Conservation (phyloP, 768 basidiomycete species). For the Agaricus blazei region DNA sequence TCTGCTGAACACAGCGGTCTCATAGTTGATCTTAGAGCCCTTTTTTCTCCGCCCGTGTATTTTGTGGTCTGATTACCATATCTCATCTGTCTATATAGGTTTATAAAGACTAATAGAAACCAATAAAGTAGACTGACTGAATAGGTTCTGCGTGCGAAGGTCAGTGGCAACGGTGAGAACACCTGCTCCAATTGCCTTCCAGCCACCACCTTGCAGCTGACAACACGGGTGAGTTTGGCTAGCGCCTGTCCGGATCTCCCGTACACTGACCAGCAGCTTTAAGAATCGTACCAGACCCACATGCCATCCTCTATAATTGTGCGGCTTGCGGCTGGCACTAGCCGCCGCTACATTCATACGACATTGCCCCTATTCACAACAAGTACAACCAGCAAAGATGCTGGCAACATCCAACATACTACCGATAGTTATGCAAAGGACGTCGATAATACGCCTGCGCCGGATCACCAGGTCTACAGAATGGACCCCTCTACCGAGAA, state of each 20-base stretch:
- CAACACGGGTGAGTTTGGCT: not conserved
- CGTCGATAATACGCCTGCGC: slow-evolving; percentile 14
- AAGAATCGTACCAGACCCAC: not conserved
- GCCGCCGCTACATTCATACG: not conserved
- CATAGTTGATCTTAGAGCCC: slow-evolving; percentile 3
- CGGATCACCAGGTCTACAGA: slow-evolving; percentile 16
- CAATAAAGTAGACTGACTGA: slow-evolving; percentile 1
- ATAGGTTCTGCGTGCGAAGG: slow-evolving; percentile 10
- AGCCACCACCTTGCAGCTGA: not conserved
- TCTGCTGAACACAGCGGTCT: not conserved
- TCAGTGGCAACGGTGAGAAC: not conserved
- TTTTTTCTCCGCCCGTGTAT: not conserved
- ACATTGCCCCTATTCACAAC: not conserved
- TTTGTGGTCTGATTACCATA: not conserved
- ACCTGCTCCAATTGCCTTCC: not conserved
- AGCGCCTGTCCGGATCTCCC: not conserved
- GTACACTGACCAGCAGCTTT: not conserved
- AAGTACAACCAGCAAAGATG: not conserved
- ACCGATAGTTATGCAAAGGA: slow-evolving; percentile 18
- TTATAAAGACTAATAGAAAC: not conserved
- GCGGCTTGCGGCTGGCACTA: not conserved
- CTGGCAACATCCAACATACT: slow-evolving; percentile 12
- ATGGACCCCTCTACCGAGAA: slow-evolving; percentile 15
- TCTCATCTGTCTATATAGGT: not conserved
- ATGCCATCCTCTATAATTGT: not conserved